These are phyloP conservation scores for Aspergillus arachidicola DNA, from an alignment of 2,329 filamentous ascomycete genomes.

Conservation along the genomic window DNA sequence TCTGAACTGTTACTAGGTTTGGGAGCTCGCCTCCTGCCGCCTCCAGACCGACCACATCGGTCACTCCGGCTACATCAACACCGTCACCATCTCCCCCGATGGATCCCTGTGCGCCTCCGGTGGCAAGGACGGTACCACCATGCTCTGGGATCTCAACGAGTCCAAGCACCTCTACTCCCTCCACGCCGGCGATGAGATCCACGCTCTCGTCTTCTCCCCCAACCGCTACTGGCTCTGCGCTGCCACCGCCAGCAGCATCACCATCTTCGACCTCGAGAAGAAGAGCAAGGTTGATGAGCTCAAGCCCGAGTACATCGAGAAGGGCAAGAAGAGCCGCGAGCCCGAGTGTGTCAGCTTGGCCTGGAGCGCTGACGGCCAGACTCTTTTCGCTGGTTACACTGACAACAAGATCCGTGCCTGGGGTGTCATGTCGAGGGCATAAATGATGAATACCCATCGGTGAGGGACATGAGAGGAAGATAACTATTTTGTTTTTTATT, in stretches of 20 bases:
- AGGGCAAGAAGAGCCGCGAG: slow-evolving; percentile 98
- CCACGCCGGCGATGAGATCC: slow-evolving; percentile 99
- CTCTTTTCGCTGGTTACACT: slow-evolving; percentile 98
- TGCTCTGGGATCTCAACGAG: slow-evolving; percentile 99
- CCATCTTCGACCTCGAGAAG: slow-evolving; percentile 99
- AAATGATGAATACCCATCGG: slow-evolving; percentile 40
- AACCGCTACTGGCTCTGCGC: slow-evolving; percentile 99
- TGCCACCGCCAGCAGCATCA: slow-evolving; percentile 95
- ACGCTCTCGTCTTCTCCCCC: slow-evolving; percentile 99
- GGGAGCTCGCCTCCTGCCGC: slow-evolving; percentile 99
- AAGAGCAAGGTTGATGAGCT: slow-evolving; percentile 99
- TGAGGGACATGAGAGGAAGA: slow-evolving; percentile 22
- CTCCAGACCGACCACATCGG: slow-evolving; percentile 99
- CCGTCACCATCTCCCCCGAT: slow-evolving; percentile 99
- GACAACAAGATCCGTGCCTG: slow-evolving; percentile 98
- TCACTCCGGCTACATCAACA: slow-evolving; percentile 99
- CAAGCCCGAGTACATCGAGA: slow-evolving; percentile 94
- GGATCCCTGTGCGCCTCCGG: slow-evolving; percentile 98
- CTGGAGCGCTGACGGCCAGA: slow-evolving; percentile 98
- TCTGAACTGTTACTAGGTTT: slow-evolving; percentile 66
- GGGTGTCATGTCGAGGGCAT: slow-evolving; percentile 96
- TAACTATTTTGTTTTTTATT: slow-evolving; percentile 29
- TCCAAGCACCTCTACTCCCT: slow-evolving; percentile 99
- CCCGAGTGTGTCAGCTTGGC: slow-evolving; percentile 97
- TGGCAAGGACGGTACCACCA: slow-evolving; percentile 99